Evolutionary conservation across 2,329 filamentous ascomycete species (phyloP), one percentile per base, ranked within the genome.

Genomic region (Cercospora sojina): DNA sequence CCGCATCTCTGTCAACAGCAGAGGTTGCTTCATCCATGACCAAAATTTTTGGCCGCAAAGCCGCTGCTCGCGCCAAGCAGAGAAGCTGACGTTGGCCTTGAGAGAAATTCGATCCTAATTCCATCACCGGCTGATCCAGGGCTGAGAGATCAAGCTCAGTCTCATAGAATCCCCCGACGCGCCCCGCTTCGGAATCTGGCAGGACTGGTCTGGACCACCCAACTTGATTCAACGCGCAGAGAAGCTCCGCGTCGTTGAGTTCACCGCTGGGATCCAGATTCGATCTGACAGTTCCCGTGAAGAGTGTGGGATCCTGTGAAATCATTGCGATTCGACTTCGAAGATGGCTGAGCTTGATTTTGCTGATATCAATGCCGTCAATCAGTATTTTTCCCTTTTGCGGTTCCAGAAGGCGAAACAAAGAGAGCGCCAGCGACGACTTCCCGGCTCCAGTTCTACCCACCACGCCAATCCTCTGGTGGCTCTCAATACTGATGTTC

Each of bases 401-500:
- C 0, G 89, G 86, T 75, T 70, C 64, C 9, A 53, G n/a, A 12
- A 70, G 31, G 13, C 70, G 43, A 12, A 70, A 63, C 5, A 70
- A 43, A 5, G 60, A 58, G 9, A 59, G n/a, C 3, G 60, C n/a
- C 25, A 70, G 58, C 8, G 62, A 64, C 3, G 53, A 61, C 23
- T 70, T 70, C 10, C 69, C 69, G 35, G 67, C 93, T 64, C 93
- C 93, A 0, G 93, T 97, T 64, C 93, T 88, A 60, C 93, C 94
- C 32, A 97, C 93, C 65, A 97, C 95, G 62, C 93, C 93, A 13
- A 97, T 91, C 81, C 96, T 96, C 79, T 97, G 58, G 97, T 81
- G 0, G 29, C 29, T 29, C 8, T 29, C 29, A 6, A 29, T 29
- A 29, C 29, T 29, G 29, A 29, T 29, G 29, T 7, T 29, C 29